These are phyloP conservation scores for Penicillium cinerascens DNA, from an alignment of 495 filamentous ascomycete genomes.

Conservation along the genomic window DNA sequence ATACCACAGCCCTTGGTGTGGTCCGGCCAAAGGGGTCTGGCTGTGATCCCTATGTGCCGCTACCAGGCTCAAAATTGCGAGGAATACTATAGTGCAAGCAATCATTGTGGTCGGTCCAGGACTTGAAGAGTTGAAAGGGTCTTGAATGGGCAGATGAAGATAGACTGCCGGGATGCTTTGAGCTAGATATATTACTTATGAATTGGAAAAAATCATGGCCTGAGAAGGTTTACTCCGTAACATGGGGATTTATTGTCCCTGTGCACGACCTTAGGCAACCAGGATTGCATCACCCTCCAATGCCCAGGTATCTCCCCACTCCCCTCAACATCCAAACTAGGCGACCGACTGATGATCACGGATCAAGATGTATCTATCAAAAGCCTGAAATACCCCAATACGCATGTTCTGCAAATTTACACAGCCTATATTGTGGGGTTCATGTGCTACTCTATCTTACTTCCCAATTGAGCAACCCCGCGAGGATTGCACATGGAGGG, in stretches of 20 bases:
- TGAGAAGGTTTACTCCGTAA: neutral
- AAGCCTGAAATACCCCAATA: neutral
- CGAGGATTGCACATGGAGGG: neutral
- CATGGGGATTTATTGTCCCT: neutral
- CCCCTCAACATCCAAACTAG: neutral
- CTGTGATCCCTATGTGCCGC: slow-evolving; percentile 50
- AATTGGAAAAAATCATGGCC: neutral
- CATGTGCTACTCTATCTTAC: slow-evolving; percentile 4
- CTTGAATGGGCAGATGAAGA: neutral
- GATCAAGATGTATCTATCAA: neutral
- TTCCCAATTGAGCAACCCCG: slow-evolving; percentile 11
- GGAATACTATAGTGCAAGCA: slow-evolving; percentile 13
- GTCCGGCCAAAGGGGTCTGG: slow-evolving; percentile 55
- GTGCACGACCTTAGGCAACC: neutral
- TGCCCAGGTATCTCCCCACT: neutral
- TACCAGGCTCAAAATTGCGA: slow-evolving; percentile 35
- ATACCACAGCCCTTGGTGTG: slow-evolving; percentile 60
- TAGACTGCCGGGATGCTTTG: neutral
- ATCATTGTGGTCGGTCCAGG: slow-evolving; percentile 12
- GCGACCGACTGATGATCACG: neutral
- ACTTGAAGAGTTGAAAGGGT: neutral
- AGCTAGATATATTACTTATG: neutral
- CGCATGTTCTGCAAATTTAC: neutral
- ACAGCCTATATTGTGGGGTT: neutral
- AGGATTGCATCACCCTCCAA: neutral